Base-by-base conservation (phyloP, 1,139 yeast genomes). In the Yamadazyma mexicana region DNA sequence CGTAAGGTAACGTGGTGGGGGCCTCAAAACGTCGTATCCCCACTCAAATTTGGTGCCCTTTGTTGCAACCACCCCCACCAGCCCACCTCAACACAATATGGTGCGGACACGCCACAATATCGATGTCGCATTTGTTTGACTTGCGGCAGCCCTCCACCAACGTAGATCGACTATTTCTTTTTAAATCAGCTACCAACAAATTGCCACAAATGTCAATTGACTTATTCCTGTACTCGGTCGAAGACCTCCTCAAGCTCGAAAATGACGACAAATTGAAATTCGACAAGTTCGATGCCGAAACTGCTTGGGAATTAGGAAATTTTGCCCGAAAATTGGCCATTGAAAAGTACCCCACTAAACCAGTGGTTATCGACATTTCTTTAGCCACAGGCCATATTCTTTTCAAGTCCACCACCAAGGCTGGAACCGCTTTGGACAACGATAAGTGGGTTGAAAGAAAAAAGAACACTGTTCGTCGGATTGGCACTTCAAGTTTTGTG, bases 401-500 rank as follows among this genome's bases (percentile, higher is more conserved):
- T 40, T 81, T 79, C 64, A 81, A 77, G 45, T 59, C 78, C 17
- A 65, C 72, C 17, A 63, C 77, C 23, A 62, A 62, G 6, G 60
- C 69, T 4, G 67, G 67, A 1, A 66, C 79, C 10, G 59, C 67
- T 10, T 54, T 62, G 9, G 86, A 81, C 55, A 80, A 81, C 54
- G 83, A 79, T 48, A 56, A 62, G 33, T 81, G 86, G 86, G 75
- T 79, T 23, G 61, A 63, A 24, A 69, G 86, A 45, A 81, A 81
- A 61, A 64, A 66, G 44, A 70, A 64, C 35, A 64, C 81, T 1
- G 84, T 76, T 2, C 52, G 69, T 39, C 65, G 82, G 45, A 77
- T 75, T 50, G 76, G 75, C 20, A 67, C 68, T 41, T 77, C 85
- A 10, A 73, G 80, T 45, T 78, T 73, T 52, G 73, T 59, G 49